Percentiles rank a stretch among this genome's conserved stretches.
phyloP scores from a whole-genome alignment of 129 eudicot species.

The Flaveria robusta region DNA sequence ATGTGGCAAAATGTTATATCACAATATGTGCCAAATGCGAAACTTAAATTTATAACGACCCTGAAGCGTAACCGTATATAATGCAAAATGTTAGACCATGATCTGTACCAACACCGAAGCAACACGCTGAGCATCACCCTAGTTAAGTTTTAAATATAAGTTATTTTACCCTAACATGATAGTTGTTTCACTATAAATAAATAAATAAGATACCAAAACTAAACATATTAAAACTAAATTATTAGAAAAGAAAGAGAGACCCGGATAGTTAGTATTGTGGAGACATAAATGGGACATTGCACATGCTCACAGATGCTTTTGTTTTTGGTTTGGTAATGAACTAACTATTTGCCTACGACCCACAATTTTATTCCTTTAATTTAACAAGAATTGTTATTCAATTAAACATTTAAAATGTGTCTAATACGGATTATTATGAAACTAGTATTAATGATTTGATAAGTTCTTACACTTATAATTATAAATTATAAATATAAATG shows the following conservation, averaged over 20 bases:
- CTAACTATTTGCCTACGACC: slow-evolving; percentile 40
- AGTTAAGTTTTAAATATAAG: too few species aligned
- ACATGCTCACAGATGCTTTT: slow-evolving; percentile 41
- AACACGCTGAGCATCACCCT: too few species aligned
- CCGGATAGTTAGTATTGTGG: slow-evolving; percentile 28
- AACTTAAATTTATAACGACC: too few species aligned
- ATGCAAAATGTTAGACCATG: too few species aligned
- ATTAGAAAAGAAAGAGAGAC: slow-evolving; percentile 20
- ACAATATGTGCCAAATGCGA: too few species aligned
- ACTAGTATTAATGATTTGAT: too few species aligned
- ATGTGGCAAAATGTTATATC: too few species aligned
- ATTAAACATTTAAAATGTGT: background rate
- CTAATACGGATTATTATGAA: background rate
- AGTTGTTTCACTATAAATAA: background rate
- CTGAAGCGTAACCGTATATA: too few species aligned
- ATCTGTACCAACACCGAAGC: too few species aligned
- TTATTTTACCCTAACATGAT: background rate
- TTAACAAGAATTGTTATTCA: background rate
- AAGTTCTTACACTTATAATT: too few species aligned
- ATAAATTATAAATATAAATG: too few species aligned
- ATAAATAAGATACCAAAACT: slow-evolving; percentile 7
- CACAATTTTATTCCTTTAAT: slow-evolving; percentile 1
- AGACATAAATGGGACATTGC: slow-evolving; percentile 40
- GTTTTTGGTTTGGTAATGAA: slow-evolving; percentile 42
- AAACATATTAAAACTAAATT: background rate